Conservation (phyloP, 139 green algal species). For the Nannochloris sp. region DNA sequence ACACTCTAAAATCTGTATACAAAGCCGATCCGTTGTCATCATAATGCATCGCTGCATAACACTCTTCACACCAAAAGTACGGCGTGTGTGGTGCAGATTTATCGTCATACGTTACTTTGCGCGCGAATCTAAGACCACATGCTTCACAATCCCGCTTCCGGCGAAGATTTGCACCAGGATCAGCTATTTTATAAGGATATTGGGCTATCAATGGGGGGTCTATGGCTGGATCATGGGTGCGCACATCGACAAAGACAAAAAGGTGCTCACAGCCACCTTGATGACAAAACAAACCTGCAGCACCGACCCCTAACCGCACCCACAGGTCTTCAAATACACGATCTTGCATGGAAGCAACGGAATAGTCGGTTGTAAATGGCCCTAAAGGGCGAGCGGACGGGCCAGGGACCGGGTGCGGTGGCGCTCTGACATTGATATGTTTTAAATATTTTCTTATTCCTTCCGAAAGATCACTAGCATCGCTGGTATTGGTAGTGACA, state of each 20-base stretch:
- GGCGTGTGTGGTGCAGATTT: slow-evolving; percentile 34
- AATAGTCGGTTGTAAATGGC: slow-evolving; percentile 14
- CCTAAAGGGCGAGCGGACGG: neutral
- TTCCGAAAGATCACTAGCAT: slow-evolving; percentile 18
- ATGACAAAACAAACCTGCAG: slow-evolving; percentile 54
- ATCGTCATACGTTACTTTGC: slow-evolving; percentile 54
- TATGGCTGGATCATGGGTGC: slow-evolving; percentile 25
- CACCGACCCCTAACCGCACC: slow-evolving; percentile 28
- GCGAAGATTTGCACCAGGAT: neutral
- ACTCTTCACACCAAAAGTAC: slow-evolving; percentile 50
- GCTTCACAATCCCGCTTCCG: slow-evolving; percentile 36
- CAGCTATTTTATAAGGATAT: slow-evolving; percentile 24
- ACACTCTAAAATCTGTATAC: slow-evolving; percentile 25
- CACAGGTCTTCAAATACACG: slow-evolving; percentile 25
- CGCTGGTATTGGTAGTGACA: no score
- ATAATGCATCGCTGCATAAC: slow-evolving; percentile 48
- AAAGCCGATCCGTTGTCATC: slow-evolving; percentile 10
- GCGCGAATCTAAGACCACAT: slow-evolving; percentile 26
- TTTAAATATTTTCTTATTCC: slow-evolving; percentile 10
- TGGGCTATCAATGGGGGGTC: slow-evolving; percentile 26
- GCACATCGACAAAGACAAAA: slow-evolving; percentile 44
- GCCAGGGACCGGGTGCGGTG: neutral
- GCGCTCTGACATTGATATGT: no score
- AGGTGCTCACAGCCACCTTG: slow-evolving; percentile 62
- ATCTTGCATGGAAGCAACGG: slow-evolving; percentile 20